Evolutionary conservation across 2,329 filamentous ascomycete species (phyloP), one percentile per base, ranked within the genome.

Genomic region (Didymella glomerata): DNA sequence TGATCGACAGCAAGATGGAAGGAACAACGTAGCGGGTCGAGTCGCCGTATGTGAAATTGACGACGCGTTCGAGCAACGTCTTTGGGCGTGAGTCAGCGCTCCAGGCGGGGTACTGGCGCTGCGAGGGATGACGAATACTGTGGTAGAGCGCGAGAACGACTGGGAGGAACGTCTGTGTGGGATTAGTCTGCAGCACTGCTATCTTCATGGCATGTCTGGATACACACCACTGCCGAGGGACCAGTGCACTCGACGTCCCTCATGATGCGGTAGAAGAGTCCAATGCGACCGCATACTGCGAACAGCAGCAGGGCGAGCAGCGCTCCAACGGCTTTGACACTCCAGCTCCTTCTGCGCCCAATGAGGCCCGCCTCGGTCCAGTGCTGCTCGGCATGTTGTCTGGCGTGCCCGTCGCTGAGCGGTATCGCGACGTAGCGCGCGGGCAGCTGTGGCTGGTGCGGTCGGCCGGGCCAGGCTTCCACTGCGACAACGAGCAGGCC

Each of bases 21-120:
- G 73, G 71, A n/a, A 73, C 49, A 24, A 76, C 69, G 62, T 75
- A 75, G 56, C 73, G 71, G 10, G 73, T 72, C 16, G 69, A 65
- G 53, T 65, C 62, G 49, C 70, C 63, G 45, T 72, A 68, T 54
- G 68, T 48, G 55, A 74, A 72, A 60, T 64, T 58, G 48, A 68
- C 57, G 46, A 72, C 56, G 59, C 65, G 63, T 46, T 75, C 71
- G 57, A 70, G 67, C 11, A 61, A 56, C 47, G 66, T 62, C 30
- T 57, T 63, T 24, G 69, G 60, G 41, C 65, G 64, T 49, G 62
- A 54, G 62, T 69, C 65, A 56, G 68, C 62, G 52, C 61, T 70
- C 72, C 70, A 73, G 62, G 65, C 71, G 61, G 69, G 70, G 62
- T 65, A 66, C 44, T 68, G 67, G 38, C 66, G 69, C 48, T 63